Base-by-base conservation (phyloP, 2,329 filamentous ascomycete genomes). In the Hypoxylon sp. region DNA sequence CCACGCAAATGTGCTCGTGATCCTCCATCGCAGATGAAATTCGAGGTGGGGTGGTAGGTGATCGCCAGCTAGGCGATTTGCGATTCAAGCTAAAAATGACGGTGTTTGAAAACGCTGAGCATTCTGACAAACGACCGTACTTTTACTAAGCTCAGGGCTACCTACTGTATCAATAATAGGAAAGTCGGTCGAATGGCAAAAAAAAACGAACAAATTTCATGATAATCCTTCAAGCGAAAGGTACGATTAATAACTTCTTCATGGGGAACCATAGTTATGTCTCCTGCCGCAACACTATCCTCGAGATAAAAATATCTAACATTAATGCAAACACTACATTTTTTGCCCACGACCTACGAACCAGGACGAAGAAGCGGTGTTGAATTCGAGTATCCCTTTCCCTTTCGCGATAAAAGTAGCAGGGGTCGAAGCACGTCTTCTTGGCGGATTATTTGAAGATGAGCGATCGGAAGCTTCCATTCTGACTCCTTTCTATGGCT, bases 391-490 rank as follows among this genome's bases (percentile, higher is more conserved):
- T 31, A 23, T 17, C 19, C 17, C 31, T 40, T n/a, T n/a, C n/a
- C n/a, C 32, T 40, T 29, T 40, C 12, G 13, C 13, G 21, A 43
- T 20, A 9, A 35, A 23, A 37, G 23, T 34, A 40, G 42, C 57
- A 55, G 47, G 57, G 57, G 37, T 57, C 8, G 37, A 47, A 57
- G 50, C 50, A 57, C 47, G 38, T 31, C 43, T 45, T 48, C 45
- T 53, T 59, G 34, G 52, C 52, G 25, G 40, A 41, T 51, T 38
- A 46, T 56, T 50, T 53, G 51, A 19, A 52, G 38, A 51, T 49
- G 38, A 45, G 16, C 26, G 29, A 50, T 40, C 30, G 27, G 26
- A 34, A 32, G 42, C 20, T 8, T 40, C 32, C 23, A 15, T 19
- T 20, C 19, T 31, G 13, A 19, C 16, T 6, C 16, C 19, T 25